Base-by-base conservation (phyloP, 495 filamentous ascomycete genomes). In the Xylaria bambusicola region DNA sequence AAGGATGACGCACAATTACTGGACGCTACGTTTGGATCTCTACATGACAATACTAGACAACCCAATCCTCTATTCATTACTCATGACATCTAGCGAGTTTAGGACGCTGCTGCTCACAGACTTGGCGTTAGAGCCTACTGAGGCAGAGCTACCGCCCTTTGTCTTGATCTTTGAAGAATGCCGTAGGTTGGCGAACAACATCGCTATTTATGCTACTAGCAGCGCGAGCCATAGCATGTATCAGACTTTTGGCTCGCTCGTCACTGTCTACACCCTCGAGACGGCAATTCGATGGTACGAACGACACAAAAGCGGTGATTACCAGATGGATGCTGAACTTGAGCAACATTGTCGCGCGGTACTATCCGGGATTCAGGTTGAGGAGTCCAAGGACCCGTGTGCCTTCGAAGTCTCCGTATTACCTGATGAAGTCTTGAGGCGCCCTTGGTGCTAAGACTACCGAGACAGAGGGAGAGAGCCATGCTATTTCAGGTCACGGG, bases 1-100 rank as follows among this genome's bases (percentile, higher is more conserved):
- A 23, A 33, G 56, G 3, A 29, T 58, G 47, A 40, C 51, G 21
- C 45, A 58, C n/a, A 38, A 20, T 21, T 58, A 58, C 35, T 51
- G 46, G 56, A 23, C 35, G 9, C 9, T 58, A 6, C 35, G 42
- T n/a, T 35, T 58, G 2, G 56, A 41, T 2, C 35, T 58, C 4
- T 51, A 44, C 46, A 58, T 58, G 56, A 58, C 56, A 21, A 31
- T 58, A 21, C 13, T 27, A 1, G 56, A 58, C 3, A 58, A 58
- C 24, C 17, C 23, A 21, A 4, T 41, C 42, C 56, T 58, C 21
- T n/a, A 8, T 4, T 15, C 56, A 10, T n/a, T 17, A 1, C 56
- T 58, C 33, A 46, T 42, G 6, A 18, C 15, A 9, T 50, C 35
- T 7, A 23, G 51, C 23, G 15, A 40, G n/a, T 38, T 54, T 24